Conservation (phyloP, 495 filamentous ascomycete species). For the Cudoniella acicularis region DNA sequence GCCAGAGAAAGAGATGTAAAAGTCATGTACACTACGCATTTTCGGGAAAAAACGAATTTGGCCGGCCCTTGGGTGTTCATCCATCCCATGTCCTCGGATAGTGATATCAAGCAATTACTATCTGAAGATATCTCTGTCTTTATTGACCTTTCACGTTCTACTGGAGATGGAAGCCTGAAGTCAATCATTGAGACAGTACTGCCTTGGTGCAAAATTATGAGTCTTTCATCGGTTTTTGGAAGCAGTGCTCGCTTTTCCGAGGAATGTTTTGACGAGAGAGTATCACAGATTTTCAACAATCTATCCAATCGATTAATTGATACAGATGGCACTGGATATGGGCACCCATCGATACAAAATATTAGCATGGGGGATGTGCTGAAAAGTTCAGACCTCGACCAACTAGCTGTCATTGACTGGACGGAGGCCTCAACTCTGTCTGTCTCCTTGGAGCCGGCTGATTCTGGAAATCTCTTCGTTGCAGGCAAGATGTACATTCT, state of each 20-base stretch:
- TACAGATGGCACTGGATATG: too few relatives aligned
- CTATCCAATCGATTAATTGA: too few relatives aligned
- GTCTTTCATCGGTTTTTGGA: too few relatives aligned
- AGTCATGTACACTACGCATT: neutral
- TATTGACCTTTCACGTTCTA: neutral
- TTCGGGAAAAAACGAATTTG: too few relatives aligned
- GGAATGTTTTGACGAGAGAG: too few relatives aligned
- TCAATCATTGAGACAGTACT: constrained; percentile 26
- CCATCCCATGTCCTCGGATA: neutral
- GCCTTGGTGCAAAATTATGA: too few relatives aligned
- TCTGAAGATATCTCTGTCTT: constrained; percentile 1
- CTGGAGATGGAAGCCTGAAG: neutral
- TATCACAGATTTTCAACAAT: too few relatives aligned
- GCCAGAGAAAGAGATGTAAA: neutral
- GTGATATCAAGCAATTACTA: constrained; percentile 2
- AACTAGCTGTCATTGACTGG: neutral
- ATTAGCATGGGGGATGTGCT: too few relatives aligned
- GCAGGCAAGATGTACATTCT: constrained; percentile 50
- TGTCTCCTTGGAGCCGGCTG: neutral
- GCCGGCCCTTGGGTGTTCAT: too few relatives aligned
- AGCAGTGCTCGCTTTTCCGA: too few relatives aligned
- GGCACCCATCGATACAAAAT: too few relatives aligned
- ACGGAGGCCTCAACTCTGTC: neutral
- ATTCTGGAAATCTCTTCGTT: neutral
- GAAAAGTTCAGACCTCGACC: neutral